phyloP scores from a whole-genome alignment of 768 basidiomycete genomes.

The Rhizopogon salebrosus region DNA sequence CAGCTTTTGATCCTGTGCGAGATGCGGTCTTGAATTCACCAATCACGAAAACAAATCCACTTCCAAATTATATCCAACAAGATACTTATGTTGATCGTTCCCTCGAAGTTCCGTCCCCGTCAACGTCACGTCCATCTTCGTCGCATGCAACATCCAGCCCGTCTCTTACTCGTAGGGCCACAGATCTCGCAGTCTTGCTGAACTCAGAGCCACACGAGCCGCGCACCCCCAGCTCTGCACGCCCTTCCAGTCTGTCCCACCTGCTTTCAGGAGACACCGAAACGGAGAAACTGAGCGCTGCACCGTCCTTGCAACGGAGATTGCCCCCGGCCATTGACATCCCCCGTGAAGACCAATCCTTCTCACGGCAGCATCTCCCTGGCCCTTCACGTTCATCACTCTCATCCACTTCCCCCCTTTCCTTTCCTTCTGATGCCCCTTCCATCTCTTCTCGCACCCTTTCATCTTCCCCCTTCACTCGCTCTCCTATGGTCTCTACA shows the following conservation, averaged over 20 bases:
- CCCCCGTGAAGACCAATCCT: constrained; percentile 24
- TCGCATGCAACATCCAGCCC: constrained; percentile 38
- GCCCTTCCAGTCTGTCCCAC: constrained; percentile 41
- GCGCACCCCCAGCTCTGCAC: constrained; percentile 29
- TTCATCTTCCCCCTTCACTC: constrained; percentile 26
- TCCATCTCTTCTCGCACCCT: constrained; percentile 17
- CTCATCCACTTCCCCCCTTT: constrained; percentile 16
- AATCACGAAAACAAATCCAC: constrained; percentile 40
- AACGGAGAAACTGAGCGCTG: constrained; percentile 19
- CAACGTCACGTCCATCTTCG: constrained; percentile 30
- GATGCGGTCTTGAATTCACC: constrained; percentile 84
- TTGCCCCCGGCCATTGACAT: constrained; percentile 28
- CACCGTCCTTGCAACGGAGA: constrained; percentile 25
- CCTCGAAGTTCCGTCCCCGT: constrained; percentile 32
- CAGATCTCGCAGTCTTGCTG: constrained; percentile 72
- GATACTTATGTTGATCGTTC: constrained; percentile 21
- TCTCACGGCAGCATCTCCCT: constrained; percentile 20
- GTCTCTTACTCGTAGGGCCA: constrained; percentile 54
- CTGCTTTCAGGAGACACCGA: constrained; percentile 27
- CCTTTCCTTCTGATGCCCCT: constrained; percentile 10
- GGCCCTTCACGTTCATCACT: constrained; percentile 10
- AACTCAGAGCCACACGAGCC: constrained; percentile 51
- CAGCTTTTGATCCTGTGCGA: constrained; percentile 78
- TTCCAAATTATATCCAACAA: constrained; percentile 19
- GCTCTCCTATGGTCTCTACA: constrained; percentile 18